A percentile compares a stretch with the other conserved stretches of the same genome.
Evolutionary conservation across 768 basidiomycete species (phyloP).

Genomic region (Tricholomella constricta): DNA sequence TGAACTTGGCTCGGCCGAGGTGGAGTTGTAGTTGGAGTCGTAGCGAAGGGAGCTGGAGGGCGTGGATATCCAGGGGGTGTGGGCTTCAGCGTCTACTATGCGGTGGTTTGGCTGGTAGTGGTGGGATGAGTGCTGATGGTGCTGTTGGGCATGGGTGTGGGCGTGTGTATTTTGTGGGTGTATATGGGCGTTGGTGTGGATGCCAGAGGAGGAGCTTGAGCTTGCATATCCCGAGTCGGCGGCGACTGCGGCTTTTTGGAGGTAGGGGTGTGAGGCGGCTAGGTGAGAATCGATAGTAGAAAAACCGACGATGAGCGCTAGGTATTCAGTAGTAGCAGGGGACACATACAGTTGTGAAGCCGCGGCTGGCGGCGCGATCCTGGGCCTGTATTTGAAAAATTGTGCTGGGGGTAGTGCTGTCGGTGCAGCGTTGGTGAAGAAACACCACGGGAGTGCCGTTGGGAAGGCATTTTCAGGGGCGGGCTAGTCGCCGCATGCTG

Average conservation of each 20-base stretch:
- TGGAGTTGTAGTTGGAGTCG: too few species aligned
- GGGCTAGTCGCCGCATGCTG: background rate
- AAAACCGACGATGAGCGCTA: background rate
- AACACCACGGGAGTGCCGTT: background rate
- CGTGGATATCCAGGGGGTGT: too few species aligned
- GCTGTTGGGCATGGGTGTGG: background rate
- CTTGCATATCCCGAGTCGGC: constrained; percentile 7
- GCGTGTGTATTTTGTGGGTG: background rate
- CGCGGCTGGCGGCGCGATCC: constrained; percentile 13
- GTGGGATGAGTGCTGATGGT: background rate
- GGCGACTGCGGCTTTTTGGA: constrained; percentile 13
- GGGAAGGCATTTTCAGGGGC: background rate
- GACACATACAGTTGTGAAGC: constrained; percentile 16
- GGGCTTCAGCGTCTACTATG: too few species aligned
- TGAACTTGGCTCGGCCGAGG: too few species aligned
- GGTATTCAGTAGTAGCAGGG: too few species aligned
- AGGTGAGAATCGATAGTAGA: background rate
- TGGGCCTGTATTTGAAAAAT: too few species aligned
- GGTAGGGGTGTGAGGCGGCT: constrained; percentile 18
- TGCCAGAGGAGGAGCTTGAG: constrained; percentile 11
- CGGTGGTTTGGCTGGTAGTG: background rate
- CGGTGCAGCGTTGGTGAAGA: background rate
- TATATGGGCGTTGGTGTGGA: background rate
- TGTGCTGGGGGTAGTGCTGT: background rate
- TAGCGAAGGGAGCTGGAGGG: too few species aligned